Conservation (phyloP, 2,329 filamentous ascomycete genomes). For the Curvularia sp. region DNA sequence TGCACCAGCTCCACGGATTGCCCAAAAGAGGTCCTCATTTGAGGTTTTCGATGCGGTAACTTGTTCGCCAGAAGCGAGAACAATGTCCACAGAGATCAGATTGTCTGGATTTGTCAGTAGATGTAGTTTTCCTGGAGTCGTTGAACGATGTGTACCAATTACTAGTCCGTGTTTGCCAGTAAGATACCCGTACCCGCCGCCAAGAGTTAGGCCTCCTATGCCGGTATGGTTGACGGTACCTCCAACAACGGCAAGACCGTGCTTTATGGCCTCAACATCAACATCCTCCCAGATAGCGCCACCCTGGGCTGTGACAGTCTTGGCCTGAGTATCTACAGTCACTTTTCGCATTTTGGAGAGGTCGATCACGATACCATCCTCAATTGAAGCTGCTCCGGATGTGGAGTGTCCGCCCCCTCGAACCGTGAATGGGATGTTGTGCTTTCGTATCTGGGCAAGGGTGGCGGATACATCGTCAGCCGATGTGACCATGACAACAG, state of each 20-base stretch:
- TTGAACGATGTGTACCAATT: constrained; percentile 51
- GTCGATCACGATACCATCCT: constrained; percentile 64
- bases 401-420: constrained; percentile 65
- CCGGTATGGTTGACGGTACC: constrained; percentile 70
- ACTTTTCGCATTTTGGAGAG: constrained; percentile 60
- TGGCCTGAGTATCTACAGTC: constrained; percentile 54
- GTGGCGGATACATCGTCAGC: constrained; percentile 32
- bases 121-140: neutral
- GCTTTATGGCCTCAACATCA: constrained; percentile 58
- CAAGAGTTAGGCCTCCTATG: constrained; percentile 62
- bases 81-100: constrained; percentile 46
- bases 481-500: constrained; percentile 31
- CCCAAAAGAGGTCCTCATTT: constrained; percentile 49
- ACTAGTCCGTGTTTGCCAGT: constrained; percentile 62
- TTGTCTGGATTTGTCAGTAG: constrained; percentile 34
- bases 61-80: constrained; percentile 47
- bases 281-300: constrained; percentile 64
- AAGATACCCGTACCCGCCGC: constrained; percentile 66
- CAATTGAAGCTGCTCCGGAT: constrained; percentile 57
- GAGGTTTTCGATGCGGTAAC: constrained; percentile 39
- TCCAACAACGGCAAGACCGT: constrained; percentile 65
- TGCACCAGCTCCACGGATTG: constrained; percentile 48
- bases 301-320: constrained; percentile 59
- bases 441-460: constrained; percentile 29
- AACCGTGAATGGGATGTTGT: constrained; percentile 59